Base-by-base conservation (phyloP, 2,329 filamentous ascomycete species). In the Thielaviopsis euricoi region DNA sequence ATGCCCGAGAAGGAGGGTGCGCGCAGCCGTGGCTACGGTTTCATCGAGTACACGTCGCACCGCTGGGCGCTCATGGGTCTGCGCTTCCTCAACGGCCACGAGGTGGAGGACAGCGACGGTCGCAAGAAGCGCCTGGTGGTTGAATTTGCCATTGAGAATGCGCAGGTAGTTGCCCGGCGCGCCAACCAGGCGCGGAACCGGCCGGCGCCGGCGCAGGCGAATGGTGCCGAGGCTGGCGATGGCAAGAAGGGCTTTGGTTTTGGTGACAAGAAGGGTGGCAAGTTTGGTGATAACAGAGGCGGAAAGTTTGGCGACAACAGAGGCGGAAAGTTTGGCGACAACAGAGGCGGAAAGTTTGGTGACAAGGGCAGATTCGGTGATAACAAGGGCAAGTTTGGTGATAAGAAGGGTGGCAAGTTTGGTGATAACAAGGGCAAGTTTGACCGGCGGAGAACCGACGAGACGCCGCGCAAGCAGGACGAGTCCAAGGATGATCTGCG, bases 61-160 rank as follows among this genome's bases (percentile, higher is more conserved):
- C 85, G 93, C 54, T 91, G 86, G 76, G 93, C 93, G 15, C 77
- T 98, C 46, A 97, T 97, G 88, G 93, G 89, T 23, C 75, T 98
- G 62, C 79, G 93, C 52, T 97, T 89, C 83, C 77, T 98, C 59
- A 98, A 98, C 68, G 90, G 91, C 1, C 84, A 80, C 60, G 73
- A 79, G 33, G 64, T 82, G 19, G 74, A 78, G 65, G 80, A 77
- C 62, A 71, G 74, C 23, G 71, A 79, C 56, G 89, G 93, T 63
- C 88, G 86, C 71, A 91, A 89, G 68, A 90, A 93, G 71, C 79
- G 93, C 13, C 73, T 98, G 55, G 89, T 98, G 66, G 91, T 91
- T 43, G 94, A 98, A 70, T 98, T 98, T 68, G 89, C 93, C 21
- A 95, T 98, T 68, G 93, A 98, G 72, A 98, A 98, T 65, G 90